Base-by-base conservation (phyloP, 176 grass and related monocot genomes). In the Alloteropsis semialata region DNA sequence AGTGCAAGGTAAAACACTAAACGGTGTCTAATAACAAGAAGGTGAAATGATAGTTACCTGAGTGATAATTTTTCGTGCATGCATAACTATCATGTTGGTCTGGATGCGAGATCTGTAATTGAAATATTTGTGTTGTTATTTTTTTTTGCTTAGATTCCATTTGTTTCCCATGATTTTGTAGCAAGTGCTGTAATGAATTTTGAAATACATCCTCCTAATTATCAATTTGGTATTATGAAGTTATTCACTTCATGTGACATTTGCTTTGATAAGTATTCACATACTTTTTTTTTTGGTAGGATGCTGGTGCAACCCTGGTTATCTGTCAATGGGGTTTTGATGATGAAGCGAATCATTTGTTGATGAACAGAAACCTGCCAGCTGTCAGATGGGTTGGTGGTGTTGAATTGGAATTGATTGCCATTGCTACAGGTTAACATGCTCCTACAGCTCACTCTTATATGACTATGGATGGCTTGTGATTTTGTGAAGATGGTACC, bases 241-340 rank as follows among this genome's bases (percentile, higher is more conserved):
- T 8, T 79, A 28, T 75, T 67, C 4, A 27, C 19, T 49, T 69
- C 22, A n/a, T 81, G 27, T 45, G 43, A 25, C 38, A 8, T 65
- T 27, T 48, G 29, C 42, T 84, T 76, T 66, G 19, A 42, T 72
- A 6, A 1, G 14, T 69, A 34, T 82, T 36, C 32, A 21, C 5
- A 2, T 16, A 16, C 12, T 25, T 18, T 84, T 80, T 74, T 54
- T 50, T 86, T 22, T 7, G 19, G 55, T 75, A 99, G 96, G 96
- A 96, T 87, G 96, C 77, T 90, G 96, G 96, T 60, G 91, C 96
- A 71, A 99, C 96, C 64, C 79, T 99, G 41, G 96, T 99, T 79
- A 99, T 99, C 53, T 99, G 96, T 65, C 96, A 99, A 28, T 99
- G 96, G 96, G 96, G 96, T 69, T 99, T 99, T 61, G 96, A 99